These are phyloP conservation scores for Pseudogymnoascus sp. DNA, from an alignment of 2,329 filamentous ascomycete genomes.

Conservation along the genomic window DNA sequence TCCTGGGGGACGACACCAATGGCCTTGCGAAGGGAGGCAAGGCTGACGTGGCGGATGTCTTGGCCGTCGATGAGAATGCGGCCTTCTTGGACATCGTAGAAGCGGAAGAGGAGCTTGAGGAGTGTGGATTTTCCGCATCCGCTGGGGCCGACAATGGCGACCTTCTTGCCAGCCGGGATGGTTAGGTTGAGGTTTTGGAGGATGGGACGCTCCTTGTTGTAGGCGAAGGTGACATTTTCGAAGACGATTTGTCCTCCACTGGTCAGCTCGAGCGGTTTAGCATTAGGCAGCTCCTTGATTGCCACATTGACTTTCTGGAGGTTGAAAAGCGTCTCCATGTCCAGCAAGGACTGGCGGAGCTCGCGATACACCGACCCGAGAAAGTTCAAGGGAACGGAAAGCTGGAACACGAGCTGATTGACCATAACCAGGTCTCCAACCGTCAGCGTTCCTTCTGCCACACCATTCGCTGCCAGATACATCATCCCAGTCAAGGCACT, in stretches of 20 bases:
- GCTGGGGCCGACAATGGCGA: constrained; percentile 89
- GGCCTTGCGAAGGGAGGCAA: constrained; percentile 73
- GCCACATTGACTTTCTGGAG: constrained; percentile 92
- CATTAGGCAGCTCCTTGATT: constrained; percentile 69
- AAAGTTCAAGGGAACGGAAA: constrained; percentile 95
- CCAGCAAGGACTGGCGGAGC: constrained; percentile 83
- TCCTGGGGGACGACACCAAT: constrained; percentile 98
- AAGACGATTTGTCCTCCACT: constrained; percentile 86
- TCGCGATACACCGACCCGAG: constrained; percentile 96
- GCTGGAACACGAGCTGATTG: constrained; percentile 96
- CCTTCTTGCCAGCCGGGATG: constrained; percentile 91
- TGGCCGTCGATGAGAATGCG: constrained; percentile 89
- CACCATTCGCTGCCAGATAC: constrained; percentile 89
- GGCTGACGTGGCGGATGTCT: constrained; percentile 72
- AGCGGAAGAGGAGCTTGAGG: constrained; percentile 83
- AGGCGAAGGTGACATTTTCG: constrained; percentile 91
- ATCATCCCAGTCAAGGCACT: constrained; percentile 93
- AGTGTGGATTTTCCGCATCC: constrained; percentile 96
- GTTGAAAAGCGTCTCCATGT: constrained; percentile 98
- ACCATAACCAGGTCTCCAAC: constrained; percentile 98
- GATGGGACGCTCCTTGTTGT: constrained; percentile 79
- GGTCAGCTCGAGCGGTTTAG: constrained; percentile 62
- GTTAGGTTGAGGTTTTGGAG: constrained; percentile 76
- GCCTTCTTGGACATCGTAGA: constrained; percentile 80
- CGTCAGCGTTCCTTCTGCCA: constrained; percentile 71